Base-by-base conservation (phyloP, 352 stramenopile genomes). In the Globisporangium megalacanthum region DNA sequence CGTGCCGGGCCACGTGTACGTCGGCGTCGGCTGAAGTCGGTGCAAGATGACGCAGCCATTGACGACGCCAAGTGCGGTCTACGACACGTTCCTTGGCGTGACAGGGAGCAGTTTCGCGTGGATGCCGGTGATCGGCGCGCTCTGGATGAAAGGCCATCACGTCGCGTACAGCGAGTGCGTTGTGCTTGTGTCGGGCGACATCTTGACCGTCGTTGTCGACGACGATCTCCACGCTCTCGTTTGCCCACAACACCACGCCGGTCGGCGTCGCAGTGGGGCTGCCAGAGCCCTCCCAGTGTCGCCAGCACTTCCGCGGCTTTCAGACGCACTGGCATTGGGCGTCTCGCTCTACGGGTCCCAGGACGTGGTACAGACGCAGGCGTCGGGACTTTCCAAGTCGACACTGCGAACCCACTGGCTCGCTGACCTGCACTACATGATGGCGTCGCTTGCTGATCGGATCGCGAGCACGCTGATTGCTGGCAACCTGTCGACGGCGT, bases 351-450 rank as follows among this genome's bases (percentile, higher is more conserved):
- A 85, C 46, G 77, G 80, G 3, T 65, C 70, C 1, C 71, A 92
- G 56, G 83, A 94, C 57, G 63, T 89, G n/a, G 71, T 88, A 17
- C 74, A 94, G 52, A 71, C 92, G 35, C 67, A 77, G 44, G 77
- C 86, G 8, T 83, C 79, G 13, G 86, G 86, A 77, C 57, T 93
- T 95, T 39, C 81, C 9, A 84, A 79, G 54, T 92, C 83, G n/a
- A 95, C 82, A 0, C 64, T 93, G 33, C 75, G 73, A 22, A 64
- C 94, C 13, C 86, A 93, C 39, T 95, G 86, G 86, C 56, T 95
- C 17, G 83, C 92, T 25, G 86, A 95, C 55, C 69, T 92, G 48
- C 80, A 88, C 52, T 89, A 89, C 36, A 77, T 79, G 14, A 52
- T 89, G 33, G 68, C 86, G 20, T 94, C 82, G 29, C 69, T 95